Evolutionary conservation across 805 yeast genomes (phyloP).

Genomic region (Hermanozyma aechmeae): DNA sequence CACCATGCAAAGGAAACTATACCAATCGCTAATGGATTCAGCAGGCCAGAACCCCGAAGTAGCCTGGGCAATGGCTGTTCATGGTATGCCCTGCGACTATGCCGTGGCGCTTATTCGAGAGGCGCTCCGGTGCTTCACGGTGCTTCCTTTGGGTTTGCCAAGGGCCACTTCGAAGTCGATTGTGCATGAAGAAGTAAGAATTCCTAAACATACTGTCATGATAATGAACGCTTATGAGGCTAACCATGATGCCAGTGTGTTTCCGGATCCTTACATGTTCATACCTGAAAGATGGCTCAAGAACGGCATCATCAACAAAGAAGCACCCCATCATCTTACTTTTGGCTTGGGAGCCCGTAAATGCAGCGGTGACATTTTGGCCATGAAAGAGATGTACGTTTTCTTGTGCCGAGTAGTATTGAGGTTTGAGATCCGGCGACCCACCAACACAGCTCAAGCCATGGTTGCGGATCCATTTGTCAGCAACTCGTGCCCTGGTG

Average conservation of each 20-base stretch:
- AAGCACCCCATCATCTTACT: conserved; percentile 31
- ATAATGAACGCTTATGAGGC: conserved; percentile 66
- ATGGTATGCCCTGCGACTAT: conserved; percentile 33
- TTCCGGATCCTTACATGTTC: conserved; percentile 37
- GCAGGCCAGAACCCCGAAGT: conserved; percentile 1
- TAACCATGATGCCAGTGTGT: conserved; percentile 47
- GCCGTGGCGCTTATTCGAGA: conserved; percentile 54
- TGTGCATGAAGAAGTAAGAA: too few species aligned
- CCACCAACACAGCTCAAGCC: conserved; percentile 15
- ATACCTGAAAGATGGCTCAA: conserved; percentile 46
- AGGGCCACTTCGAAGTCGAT: conserved; percentile 41
- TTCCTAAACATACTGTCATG: conserved; percentile 50
- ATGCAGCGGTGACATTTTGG: conserved; percentile 64
- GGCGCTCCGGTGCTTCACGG: conserved; percentile 53
- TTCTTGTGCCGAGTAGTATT: conserved; percentile 44
- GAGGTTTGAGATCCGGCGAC: conserved; percentile 39
- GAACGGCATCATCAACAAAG: background rate
- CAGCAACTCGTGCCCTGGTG: conserved; percentile 42
- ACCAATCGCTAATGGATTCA: conserved; percentile 5
- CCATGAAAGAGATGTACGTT: conserved; percentile 56
- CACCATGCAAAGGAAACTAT: conserved; percentile 36
- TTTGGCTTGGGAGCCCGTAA: conserved; percentile 67
- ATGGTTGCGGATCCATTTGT: conserved; percentile 46
- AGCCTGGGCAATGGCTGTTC: conserved; percentile 21
- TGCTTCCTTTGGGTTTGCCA: conserved; percentile 60